Evolutionary conservation across 2,329 filamentous ascomycete genomes (phyloP), one percentile per base, ranked within the genome.

Genomic region (Fusarium vanettenii): DNA sequence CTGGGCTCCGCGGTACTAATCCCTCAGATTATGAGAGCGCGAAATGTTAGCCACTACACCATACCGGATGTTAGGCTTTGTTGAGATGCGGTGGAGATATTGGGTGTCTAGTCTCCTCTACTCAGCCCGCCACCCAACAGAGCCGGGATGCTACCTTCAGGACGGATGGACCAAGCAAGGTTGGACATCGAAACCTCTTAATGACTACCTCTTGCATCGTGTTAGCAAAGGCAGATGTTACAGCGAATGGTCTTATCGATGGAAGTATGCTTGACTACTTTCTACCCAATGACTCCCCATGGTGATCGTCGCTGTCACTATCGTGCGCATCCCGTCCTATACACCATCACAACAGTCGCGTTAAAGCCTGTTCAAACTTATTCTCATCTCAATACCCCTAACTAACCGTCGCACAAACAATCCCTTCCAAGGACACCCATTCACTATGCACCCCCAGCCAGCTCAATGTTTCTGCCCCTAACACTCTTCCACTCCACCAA

Each of bases 401-500:
- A 20, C 29, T 31, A 10, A 10, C 10, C 29, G 29, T 10, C 29
- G 10, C 9, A 59, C 22, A 60, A 20, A 14, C 14, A 27, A 6
- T 14, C 14, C 18, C 20, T 18, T 37, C n/a, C 3, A n/a, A 39
- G 10, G 3, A 9, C 39, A 18, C 13, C 25, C 41, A 22, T 35
- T 33, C 13, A 37, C 9, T 79, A 80, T 16, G 72, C 76, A 41
- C 72, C 76, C 33, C 50, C 76, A 6, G 75, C 75, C 79, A 80
- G 76, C 61, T 81, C 80, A 43, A 82, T 72, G 10, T 88, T 87
- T 81, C 88, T 89, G 6, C 88, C 88, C 78, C 89, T 90, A 25
- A 91, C 86, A 67, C 86, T 89, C 84, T 86, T 88, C 87, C 87
- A 89, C 78, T 90, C 88, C 61, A 88, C 84, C 9, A 85, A 80